These are phyloP conservation scores for Fraxinus nigra DNA, from an alignment of 305 asterid species.

Conservation along the genomic window DNA sequence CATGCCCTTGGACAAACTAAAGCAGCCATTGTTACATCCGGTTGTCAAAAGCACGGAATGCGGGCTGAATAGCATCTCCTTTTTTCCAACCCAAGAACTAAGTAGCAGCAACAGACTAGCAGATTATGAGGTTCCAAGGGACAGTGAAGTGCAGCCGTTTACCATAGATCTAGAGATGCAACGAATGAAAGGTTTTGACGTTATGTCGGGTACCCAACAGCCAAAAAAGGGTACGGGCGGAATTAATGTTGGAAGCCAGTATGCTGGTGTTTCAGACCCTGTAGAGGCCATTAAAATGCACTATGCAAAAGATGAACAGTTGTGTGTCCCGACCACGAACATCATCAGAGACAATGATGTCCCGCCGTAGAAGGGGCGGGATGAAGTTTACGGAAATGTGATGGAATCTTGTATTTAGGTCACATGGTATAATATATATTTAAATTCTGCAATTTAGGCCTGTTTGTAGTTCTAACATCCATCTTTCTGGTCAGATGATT, in stretches of 20 bases:
- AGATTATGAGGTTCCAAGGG: slow-evolving; percentile 45
- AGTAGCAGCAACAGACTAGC: slow-evolving; percentile 39
- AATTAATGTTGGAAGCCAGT: slow-evolving; percentile 53
- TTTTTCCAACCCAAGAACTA: slow-evolving; percentile 35
- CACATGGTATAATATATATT: slow-evolving; percentile 49
- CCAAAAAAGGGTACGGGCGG: slow-evolving; percentile 51
- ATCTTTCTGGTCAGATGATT: slow-evolving; percentile 37
- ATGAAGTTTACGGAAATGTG: slow-evolving; percentile 29
- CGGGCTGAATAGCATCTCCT: slow-evolving; percentile 45
- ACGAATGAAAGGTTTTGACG: slow-evolving; percentile 62
- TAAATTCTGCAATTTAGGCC: slow-evolving; percentile 43
- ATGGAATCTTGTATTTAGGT: slow-evolving; percentile 32
- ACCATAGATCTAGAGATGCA: slow-evolving; percentile 66
- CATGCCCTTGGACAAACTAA: slow-evolving; percentile 44
- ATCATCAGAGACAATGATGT: slow-evolving; percentile 61
- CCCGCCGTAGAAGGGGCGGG: slow-evolving; percentile 33
- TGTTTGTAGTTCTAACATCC: slow-evolving; percentile 33
- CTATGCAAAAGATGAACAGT: slow-evolving; percentile 60
- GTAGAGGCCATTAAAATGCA: slow-evolving; percentile 79
- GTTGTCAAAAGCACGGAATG: slow-evolving; percentile 33
- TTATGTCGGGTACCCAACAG: slow-evolving; percentile 55
- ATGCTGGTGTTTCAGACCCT: slow-evolving; percentile 65
- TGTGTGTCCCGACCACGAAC: slow-evolving; percentile 34
- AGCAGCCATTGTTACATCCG: slow-evolving; percentile 22
- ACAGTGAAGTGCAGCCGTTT: slow-evolving; percentile 38